Evolutionary conservation across 257 asterid species (phyloP).

Genomic region (Prunella vulgaris): DNA sequence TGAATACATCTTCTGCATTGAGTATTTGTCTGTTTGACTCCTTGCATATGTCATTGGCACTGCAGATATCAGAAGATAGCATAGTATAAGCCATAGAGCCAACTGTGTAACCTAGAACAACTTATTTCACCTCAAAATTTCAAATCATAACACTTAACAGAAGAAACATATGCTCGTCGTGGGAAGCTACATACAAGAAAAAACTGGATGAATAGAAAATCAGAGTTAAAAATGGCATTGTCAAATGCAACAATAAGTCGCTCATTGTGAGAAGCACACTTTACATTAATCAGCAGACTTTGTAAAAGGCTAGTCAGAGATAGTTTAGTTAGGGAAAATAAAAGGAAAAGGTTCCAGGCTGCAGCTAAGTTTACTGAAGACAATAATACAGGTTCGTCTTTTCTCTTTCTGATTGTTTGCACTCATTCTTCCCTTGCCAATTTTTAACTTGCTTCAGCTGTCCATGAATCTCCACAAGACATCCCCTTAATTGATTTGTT

Average conservation of each 20-base stretch:
- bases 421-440: background rate
- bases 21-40: constrained; percentile 82
- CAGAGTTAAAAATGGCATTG: background rate
- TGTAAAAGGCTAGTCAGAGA: background rate
- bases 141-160: background rate
- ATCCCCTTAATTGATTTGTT: background rate
- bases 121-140: background rate
- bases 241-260: background rate
- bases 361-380: background rate
- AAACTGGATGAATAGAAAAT: background rate
- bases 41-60: constrained; percentile 83
- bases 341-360: background rate
- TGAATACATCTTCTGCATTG: constrained; percentile 87
- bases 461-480: background rate
- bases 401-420: background rate
- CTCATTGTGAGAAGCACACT: background rate
- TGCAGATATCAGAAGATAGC: constrained; percentile 24
- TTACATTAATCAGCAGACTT: background rate
- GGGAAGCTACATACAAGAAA: background rate
- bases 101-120: background rate
- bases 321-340: background rate
- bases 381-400: background rate
- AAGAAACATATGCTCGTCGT: background rate
- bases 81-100: background rate
- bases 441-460: background rate